A percentile compares a stretch with the other conserved stretches of the same genome.
phyloP scores from a whole-genome alignment of 352 stramenopile genomes.

The Pythium aquatile region DNA sequence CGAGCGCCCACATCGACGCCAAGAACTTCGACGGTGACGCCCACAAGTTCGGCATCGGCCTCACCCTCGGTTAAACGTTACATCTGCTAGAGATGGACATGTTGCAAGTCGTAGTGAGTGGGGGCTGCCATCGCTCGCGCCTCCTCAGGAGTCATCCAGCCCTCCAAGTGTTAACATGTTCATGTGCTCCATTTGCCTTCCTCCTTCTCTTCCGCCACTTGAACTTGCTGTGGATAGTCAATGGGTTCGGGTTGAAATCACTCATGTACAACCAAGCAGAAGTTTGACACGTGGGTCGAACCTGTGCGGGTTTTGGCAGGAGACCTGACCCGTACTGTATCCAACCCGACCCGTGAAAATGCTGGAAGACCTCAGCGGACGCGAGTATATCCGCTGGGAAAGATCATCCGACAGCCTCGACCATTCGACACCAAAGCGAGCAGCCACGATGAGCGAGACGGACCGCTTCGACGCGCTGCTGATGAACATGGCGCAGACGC shows the following conservation, averaged over 20 bases:
- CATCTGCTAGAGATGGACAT: constrained; percentile 16
- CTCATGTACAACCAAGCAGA: background rate
- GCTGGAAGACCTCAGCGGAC: constrained; percentile 11
- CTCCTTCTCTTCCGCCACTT: background rate
- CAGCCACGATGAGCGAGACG: constrained; percentile 52
- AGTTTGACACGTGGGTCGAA: background rate
- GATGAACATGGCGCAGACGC: constrained; percentile 96
- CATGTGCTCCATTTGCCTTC: constrained; percentile 7
- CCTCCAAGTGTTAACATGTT: constrained; percentile 21
- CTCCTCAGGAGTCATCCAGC: background rate
- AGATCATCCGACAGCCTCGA: constrained; percentile 7
- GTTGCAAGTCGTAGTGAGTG: constrained; percentile 12
- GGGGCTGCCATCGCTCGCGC: background rate
- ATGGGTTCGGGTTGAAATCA: constrained; percentile 3
- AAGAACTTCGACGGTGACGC: constrained; percentile 91
- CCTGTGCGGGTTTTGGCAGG: background rate
- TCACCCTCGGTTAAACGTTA: constrained; percentile 79
- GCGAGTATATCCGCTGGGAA: background rate
- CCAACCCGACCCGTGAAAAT: background rate
- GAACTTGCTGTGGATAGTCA: constrained; percentile 3
- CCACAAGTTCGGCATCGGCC: constrained; percentile 89
- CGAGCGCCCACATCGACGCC: constrained; percentile 83
- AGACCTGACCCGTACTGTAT: background rate
- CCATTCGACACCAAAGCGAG: background rate
- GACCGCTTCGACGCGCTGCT: constrained; percentile 94